A percentile compares a stretch with the other conserved stretches of the same genome.
Conservation (phyloP, 2,329 filamentous ascomycete genomes). For the Ascosphaera aggregata region DNA sequence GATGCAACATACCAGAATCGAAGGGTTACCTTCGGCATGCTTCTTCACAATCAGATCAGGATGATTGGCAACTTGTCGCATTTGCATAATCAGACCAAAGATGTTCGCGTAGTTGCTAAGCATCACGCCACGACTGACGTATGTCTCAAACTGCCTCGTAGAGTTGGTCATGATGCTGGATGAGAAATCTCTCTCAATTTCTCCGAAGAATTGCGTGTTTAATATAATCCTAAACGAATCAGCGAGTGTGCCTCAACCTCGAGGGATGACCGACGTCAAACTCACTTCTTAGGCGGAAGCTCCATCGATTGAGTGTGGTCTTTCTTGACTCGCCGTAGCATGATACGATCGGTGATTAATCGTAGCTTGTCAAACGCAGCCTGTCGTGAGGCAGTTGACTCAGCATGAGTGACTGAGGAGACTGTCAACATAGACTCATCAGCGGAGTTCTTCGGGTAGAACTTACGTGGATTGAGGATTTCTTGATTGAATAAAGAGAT, state of each 20-base stretch:
- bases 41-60: constrained; percentile 87
- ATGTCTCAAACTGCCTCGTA: constrained; percentile 77
- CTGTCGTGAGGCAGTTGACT: constrained; percentile 31
- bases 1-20: constrained; percentile 76
- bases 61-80: constrained; percentile 94
- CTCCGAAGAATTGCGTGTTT: constrained; percentile 87
- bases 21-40: constrained; percentile 63
- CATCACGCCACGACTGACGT: constrained; percentile 80
- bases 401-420: constrained; percentile 34
- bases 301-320: constrained; percentile 92
- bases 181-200: constrained; percentile 89
- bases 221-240: constrained; percentile 39
- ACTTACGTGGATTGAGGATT: constrained; percentile 51
- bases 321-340: constrained; percentile 85
- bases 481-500: constrained; percentile 88
- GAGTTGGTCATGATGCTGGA: constrained; percentile 87
- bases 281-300: constrained; percentile 64
- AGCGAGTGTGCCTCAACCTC: not conserved
- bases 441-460: not conserved
- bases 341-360: constrained; percentile 75
- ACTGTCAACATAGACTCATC: constrained; percentile 16
- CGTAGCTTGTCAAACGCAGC: constrained; percentile 62
- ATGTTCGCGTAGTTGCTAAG: constrained; percentile 98
- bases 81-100: constrained; percentile 96
- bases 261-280: constrained; percentile 1